A percentile compares a stretch with the other conserved stretches of the same genome.
These are phyloP conservation scores for Solanum pinnatisectum DNA, from an alignment of 257 asterid genomes.

Conservation along the genomic window DNA sequence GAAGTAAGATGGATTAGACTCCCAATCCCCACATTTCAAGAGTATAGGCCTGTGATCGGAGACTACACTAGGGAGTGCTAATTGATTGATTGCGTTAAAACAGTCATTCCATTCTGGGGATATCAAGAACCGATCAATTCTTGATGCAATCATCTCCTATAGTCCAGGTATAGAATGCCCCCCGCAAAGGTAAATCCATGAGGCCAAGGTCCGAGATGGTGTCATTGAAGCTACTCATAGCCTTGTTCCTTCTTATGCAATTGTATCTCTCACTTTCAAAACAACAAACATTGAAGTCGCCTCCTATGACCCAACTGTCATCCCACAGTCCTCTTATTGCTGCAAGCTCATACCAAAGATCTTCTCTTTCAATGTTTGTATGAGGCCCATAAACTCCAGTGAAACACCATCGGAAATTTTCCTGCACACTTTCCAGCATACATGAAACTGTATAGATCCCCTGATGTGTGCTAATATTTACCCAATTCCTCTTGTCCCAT, in stretches of 20 bases:
- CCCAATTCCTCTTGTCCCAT: background rate
- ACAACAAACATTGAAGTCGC: background rate
- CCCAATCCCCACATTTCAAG: background rate
- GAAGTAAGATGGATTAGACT: background rate
- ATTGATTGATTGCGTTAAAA: background rate
- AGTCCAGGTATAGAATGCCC: background rate
- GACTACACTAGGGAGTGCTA: background rate
- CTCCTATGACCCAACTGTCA: background rate
- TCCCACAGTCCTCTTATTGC: background rate
- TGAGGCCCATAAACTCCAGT: background rate
- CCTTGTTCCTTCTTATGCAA: background rate
- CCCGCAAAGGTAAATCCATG: background rate
- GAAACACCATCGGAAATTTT: background rate
- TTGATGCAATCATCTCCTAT: background rate
- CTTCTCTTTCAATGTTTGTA: background rate
- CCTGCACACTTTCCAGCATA: background rate
- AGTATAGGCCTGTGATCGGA: background rate
- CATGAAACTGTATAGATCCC: background rate
- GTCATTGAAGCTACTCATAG: background rate
- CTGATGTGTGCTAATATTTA: background rate
- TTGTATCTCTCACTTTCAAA: background rate
- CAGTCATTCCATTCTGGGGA: background rate
- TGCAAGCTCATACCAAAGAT: background rate
- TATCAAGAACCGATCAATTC: background rate
- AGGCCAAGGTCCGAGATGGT: background rate